Base-by-base conservation (phyloP, 495 filamentous ascomycete genomes). In the Aspergillus affinis region DNA sequence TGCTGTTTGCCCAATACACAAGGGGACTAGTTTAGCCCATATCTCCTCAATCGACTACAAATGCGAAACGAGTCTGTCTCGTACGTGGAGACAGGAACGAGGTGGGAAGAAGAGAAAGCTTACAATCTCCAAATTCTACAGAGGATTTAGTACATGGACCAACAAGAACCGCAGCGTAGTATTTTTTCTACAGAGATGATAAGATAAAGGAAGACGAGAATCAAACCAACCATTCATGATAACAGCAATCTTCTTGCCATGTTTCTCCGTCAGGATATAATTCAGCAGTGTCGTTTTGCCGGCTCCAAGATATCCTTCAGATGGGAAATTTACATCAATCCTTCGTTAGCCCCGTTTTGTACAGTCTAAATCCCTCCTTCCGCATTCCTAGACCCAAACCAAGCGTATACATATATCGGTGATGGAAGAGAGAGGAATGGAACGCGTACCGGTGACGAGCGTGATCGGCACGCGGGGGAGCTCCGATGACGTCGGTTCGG, bases 241-340 rank as follows among this genome's bases (percentile, higher is more conserved):
- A 26, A 98, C 94, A 10, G 94, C 94, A 70, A 98, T 92, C 71
- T 88, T 94, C 80, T 97, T 98, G 68, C 93, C 93, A 82, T 98
- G 94, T 55, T 91, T 86, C 61, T 92, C 92, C 20, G 86, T 92
- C 41, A 98, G 80, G 48, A 98, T 97, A 71, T 98, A 95, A 68
- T 98, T 98, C 49, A 98, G 78, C 7, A 98, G 77, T 0, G 95
- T 98, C 0, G 93, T 98, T 72, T 98, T 98, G 19, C 94, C 94
- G 23, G 94, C 90, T 30, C 94, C 94, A 18, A 98, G 84, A 65
- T 98, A 98, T 8, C 86, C 86, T 88, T 49, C 6, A 32, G 10
- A 6, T 32, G 30, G 30, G 7, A 32, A 32, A 32, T 48, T 48
- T 0, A 17, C 9, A 27, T 32, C 44, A 8, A 30, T 18, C 44